Evolutionary conservation across 805 yeast genomes (phyloP), one percentile per base, ranked within the genome.

Genomic region (Clavispora santaluciae): DNA sequence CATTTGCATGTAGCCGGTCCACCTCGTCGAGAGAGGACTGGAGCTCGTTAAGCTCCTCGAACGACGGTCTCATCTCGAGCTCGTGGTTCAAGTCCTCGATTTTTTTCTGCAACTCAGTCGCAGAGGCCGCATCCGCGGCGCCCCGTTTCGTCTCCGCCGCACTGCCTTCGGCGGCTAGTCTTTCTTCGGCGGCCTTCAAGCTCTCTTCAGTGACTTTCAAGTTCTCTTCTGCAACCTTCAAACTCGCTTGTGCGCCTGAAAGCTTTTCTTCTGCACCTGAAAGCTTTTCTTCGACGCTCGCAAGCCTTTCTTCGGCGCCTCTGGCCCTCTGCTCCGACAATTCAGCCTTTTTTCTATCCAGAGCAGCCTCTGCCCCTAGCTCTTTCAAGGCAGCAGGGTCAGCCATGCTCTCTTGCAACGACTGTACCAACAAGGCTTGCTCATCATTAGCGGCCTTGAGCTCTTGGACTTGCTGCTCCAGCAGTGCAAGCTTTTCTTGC

Each of bases 11-110:
- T 23, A 67, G 49, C 7, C 58, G 44, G 18, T 72, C 73, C 38
- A 72, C 53, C 42, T 72, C 74, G 31, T 72, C 72, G 39, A 68
- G 48, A 6, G 68, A 53, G n/a, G 55, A 58, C 45, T 73, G 74
- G 5, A 73, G 57, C 38, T 72, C 75, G 6, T 65, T 58, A 16
- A 71, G 45, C 48, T 73, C 75, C 10, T 64, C 66, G 26, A 62
- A 53, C 0, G 72, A 57, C 1, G 78, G 78, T 39, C 76, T 54
- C 38, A 56, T 48, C 9, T 59, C 61, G 4, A 69, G 54, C 45
- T 68, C 63, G 33, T 56, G 55, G 33, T 54, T 50, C 33, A 69
- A 49, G 6, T 55, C 60, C 15, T 57, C 61, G 6, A 67, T 53
- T 18, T 33, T 35, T 22, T 29, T 39, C 30, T 12, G 39, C 39